Evolutionary conservation across 2,329 filamentous ascomycete genomes (phyloP).

Genomic region (Purpureocillium lavendulum): DNA sequence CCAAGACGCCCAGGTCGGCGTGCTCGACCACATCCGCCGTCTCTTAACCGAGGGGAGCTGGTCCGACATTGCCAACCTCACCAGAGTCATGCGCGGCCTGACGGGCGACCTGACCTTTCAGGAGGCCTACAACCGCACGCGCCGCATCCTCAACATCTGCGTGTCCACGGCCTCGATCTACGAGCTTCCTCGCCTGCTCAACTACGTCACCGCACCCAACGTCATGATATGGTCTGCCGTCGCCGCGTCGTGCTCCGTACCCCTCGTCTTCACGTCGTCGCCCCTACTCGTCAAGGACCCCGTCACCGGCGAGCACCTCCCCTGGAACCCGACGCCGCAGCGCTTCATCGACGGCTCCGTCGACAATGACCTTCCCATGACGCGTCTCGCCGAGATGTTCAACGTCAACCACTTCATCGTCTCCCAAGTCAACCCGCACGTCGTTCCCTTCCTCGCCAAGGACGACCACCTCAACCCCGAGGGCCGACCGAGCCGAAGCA

Average conservation of each 20-base stretch:
- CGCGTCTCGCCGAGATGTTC: conserved; percentile 84
- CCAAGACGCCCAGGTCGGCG: conserved; percentile 45
- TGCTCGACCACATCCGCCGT: conserved; percentile 61
- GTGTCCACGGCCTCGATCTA: conserved; percentile 84
- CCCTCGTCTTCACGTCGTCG: conserved; percentile 73
- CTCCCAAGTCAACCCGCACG: conserved; percentile 92
- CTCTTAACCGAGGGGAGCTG: conserved; percentile 76
- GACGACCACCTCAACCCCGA: conserved; percentile 52
- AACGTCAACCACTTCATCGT: conserved; percentile 98
- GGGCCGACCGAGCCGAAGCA: conserved; percentile 15
- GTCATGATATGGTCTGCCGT: conserved; percentile 96
- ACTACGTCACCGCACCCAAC: conserved; percentile 89
- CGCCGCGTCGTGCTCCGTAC: conserved; percentile 90
- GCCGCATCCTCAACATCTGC: conserved; percentile 86
- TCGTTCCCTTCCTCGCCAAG: conserved; percentile 74
- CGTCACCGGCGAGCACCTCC: conserved; percentile 63
- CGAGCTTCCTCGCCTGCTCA: conserved; percentile 77
- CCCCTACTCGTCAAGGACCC: conserved; percentile 80
- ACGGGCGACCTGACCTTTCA: conserved; percentile 90
- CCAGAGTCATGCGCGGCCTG: conserved; percentile 69
- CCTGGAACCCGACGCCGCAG: conserved; percentile 81
- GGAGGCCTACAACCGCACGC: conserved; percentile 91
- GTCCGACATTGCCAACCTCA: conserved; percentile 77
- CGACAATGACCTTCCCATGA: conserved; percentile 90
- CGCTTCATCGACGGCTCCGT: conserved; percentile 93